These are phyloP conservation scores for Aleurites moluccanus DNA, from an alignment of 441 rosid species.

Conservation along the genomic window DNA sequence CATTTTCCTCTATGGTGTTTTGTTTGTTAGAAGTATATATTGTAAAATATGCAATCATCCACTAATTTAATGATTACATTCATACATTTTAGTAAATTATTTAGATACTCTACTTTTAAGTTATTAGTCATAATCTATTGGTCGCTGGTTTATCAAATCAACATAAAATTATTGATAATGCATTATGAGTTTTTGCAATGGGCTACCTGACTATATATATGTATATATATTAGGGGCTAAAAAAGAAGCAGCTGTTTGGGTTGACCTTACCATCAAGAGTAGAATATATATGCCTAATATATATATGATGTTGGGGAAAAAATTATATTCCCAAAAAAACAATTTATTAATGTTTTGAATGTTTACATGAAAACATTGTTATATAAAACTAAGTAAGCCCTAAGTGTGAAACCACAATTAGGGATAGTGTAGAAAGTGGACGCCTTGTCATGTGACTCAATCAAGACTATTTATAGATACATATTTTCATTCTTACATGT, in stretches of 20 bases:
- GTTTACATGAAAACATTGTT: neutral
- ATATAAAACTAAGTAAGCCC: neutral
- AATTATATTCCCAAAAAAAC: slow-evolving; percentile 4
- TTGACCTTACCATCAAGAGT: slow-evolving; percentile 32
- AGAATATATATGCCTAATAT: slow-evolving; percentile 13
- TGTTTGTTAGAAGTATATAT: too few relatives aligned
- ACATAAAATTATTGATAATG: too few relatives aligned
- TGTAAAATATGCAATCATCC: too few relatives aligned
- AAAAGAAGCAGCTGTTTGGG: slow-evolving; percentile 23
- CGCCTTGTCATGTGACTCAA: slow-evolving; percentile 35
- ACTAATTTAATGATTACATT: too few relatives aligned
- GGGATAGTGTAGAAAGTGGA: slow-evolving; percentile 46
- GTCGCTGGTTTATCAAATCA: too few relatives aligned
- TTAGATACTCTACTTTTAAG: too few relatives aligned
- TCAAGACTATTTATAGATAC: neutral
- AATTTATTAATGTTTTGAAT: slow-evolving; percentile 7
- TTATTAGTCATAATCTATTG: too few relatives aligned
- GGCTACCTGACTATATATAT: too few relatives aligned
- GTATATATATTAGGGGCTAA: too few relatives aligned
- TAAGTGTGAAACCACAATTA: slow-evolving; percentile 33
- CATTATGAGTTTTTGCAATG: neutral
- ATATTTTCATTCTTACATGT: slow-evolving; percentile 17
- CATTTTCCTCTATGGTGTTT: too few relatives aligned
- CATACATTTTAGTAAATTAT: too few relatives aligned
- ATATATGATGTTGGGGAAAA: slow-evolving; percentile 4